phyloP scores from a whole-genome alignment of 1,284 basidiomycete species.

The Cryptococcus floricola region DNA sequence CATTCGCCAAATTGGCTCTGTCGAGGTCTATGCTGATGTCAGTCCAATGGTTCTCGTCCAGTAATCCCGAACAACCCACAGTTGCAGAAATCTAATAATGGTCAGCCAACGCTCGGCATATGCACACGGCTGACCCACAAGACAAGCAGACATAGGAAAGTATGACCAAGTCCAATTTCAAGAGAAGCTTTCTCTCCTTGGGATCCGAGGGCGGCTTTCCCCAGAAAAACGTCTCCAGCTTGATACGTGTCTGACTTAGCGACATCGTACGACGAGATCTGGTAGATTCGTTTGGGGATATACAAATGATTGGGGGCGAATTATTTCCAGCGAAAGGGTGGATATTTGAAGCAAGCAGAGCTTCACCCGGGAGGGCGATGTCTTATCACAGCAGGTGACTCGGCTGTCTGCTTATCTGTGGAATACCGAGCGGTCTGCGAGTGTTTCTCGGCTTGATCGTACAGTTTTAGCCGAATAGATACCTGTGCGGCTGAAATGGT shows the following conservation, averaged over 20 bases:
- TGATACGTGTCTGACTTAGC: not conserved
- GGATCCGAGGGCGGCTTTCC: constrained; percentile 28
- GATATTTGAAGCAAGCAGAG: too few species aligned
- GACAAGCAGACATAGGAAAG: constrained; percentile 35
- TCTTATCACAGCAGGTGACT: too few species aligned
- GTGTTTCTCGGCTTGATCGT: too few species aligned
- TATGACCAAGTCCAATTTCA: constrained; percentile 38
- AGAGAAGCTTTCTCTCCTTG: constrained; percentile 32
- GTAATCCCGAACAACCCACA: constrained; percentile 4
- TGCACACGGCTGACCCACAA: constrained; percentile 6
- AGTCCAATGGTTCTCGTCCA: not conserved
- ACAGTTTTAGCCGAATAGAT: too few species aligned
- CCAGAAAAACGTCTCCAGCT: constrained; percentile 37
- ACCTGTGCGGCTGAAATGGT: too few species aligned
- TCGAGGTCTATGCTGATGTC: constrained; percentile 15
- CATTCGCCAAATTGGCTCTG: constrained; percentile 32
- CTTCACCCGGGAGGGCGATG: too few species aligned
- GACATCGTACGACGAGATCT: too few species aligned
- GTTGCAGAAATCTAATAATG: constrained; percentile 19
- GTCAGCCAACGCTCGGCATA: not conserved
- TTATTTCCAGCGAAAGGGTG: too few species aligned
- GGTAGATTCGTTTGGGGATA: too few species aligned
- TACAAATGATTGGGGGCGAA: too few species aligned
- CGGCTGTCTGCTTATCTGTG: too few species aligned
- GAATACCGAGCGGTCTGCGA: too few species aligned